phyloP scores from a whole-genome alignment of 257 asterid species.

The Orobanche coerulescens region DNA sequence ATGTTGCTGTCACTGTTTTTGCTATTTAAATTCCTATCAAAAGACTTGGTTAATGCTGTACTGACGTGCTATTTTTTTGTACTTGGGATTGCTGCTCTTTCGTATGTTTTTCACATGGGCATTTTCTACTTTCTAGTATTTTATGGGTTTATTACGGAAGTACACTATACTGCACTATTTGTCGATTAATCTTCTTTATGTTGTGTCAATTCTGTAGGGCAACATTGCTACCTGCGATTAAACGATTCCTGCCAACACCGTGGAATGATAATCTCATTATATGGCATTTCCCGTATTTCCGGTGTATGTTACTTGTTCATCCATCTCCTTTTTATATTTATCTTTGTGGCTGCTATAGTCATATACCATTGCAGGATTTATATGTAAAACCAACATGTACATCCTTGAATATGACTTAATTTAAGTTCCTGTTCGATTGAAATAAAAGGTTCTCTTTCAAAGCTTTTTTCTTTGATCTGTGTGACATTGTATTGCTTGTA shows the following conservation, averaged over 20 bases:
- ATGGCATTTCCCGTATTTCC: slow-evolving; percentile 71
- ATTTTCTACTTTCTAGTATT: slow-evolving; percentile 21
- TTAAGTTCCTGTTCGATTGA: background rate
- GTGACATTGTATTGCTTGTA: slow-evolving; percentile 14
- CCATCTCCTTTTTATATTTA: background rate
- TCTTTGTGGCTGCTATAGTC: slow-evolving; percentile 7
- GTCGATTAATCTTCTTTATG: slow-evolving; percentile 5
- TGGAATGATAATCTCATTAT: slow-evolving; percentile 75
- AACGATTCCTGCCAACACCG: slow-evolving; percentile 55
- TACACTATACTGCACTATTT: background rate
- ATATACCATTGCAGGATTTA: background rate
- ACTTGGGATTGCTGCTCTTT: slow-evolving; percentile 89
- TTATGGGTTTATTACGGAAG: background rate
- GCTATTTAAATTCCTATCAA: slow-evolving; percentile 90
- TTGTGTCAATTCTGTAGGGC: slow-evolving; percentile 53
- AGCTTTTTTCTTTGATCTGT: slow-evolving; percentile 10
- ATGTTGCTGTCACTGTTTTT: slow-evolving; percentile 88
- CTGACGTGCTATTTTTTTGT: slow-evolving; percentile 86
- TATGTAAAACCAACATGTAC: too few species aligned
- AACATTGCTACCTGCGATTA: slow-evolving; percentile 72
- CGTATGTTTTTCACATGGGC: slow-evolving; percentile 55
- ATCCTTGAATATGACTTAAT: background rate
- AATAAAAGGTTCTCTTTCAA: background rate
- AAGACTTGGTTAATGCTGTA: slow-evolving; percentile 97
- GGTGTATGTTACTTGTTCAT: slow-evolving; percentile 34